These are phyloP conservation scores for Candida freyschussii DNA, from an alignment of 1,139 yeast species.

Conservation along the genomic window DNA sequence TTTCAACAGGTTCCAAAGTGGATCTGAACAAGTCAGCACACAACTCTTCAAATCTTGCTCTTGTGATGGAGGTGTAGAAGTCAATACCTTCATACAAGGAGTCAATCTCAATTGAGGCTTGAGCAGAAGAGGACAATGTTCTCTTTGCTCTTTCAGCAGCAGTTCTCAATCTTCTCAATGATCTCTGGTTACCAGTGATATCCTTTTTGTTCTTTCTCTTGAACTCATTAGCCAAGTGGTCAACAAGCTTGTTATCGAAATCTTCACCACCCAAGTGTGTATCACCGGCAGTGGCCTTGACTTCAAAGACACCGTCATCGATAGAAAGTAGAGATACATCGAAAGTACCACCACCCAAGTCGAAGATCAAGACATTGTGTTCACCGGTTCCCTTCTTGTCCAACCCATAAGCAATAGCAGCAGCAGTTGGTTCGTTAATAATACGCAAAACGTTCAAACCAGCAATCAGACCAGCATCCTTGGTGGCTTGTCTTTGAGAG, in stretches of 20 bases:
- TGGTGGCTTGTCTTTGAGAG: slow-evolving; percentile 98
- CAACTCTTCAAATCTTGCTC: slow-evolving; percentile 87
- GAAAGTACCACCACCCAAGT: slow-evolving; percentile 98
- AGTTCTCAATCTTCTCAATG: slow-evolving; percentile 81
- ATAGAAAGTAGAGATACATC: slow-evolving; percentile 91
- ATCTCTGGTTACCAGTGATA: slow-evolving; percentile 67
- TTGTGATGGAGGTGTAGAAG: slow-evolving; percentile 73
- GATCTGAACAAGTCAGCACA: slow-evolving; percentile 79
- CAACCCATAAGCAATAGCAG: slow-evolving; percentile 96
- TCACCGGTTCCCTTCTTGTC: slow-evolving; percentile 78
- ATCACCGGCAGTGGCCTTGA: slow-evolving; percentile 97
- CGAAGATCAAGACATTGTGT: slow-evolving; percentile 88
- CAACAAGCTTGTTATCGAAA: slow-evolving; percentile 74
- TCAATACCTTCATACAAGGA: slow-evolving; percentile 78
- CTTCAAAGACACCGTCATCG: slow-evolving; percentile 95
- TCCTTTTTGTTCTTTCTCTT: slow-evolving; percentile 79
- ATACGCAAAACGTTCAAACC: slow-evolving; percentile 92
- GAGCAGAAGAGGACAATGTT: slow-evolving; percentile 78
- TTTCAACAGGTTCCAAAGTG: slow-evolving; percentile 78
- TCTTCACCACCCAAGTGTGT: slow-evolving; percentile 98
- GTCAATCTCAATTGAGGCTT: slow-evolving; percentile 82
- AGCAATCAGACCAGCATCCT: slow-evolving; percentile 96
- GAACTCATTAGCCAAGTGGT: slow-evolving; percentile 71
- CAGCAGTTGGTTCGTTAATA: slow-evolving; percentile 97
- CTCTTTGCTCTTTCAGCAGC: slow-evolving; percentile 92